These are phyloP conservation scores for Canavalia ensiformis DNA, from an alignment of 306 rosid genomes.

Conservation along the genomic window DNA sequence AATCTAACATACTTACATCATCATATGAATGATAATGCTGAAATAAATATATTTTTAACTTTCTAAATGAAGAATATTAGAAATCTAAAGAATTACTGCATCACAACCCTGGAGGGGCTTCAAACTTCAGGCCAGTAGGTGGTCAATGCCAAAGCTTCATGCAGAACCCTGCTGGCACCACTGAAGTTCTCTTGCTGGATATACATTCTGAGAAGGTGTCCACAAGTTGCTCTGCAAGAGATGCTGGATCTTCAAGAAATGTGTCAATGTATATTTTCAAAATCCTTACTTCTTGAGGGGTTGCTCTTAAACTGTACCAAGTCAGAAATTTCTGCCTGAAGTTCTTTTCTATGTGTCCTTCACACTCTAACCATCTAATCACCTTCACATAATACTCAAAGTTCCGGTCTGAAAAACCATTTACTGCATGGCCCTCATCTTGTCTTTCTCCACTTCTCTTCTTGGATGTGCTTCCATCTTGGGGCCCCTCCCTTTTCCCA, in stretches of 20 bases:
- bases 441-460: conserved; percentile 70
- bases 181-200: conserved; percentile 74
- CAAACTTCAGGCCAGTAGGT: conserved; percentile 19
- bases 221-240: conserved; percentile 94
- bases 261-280: conserved; percentile 85
- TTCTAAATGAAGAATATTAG: conserved; percentile 58
- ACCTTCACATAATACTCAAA: conserved; percentile 91
- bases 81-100: conserved; percentile 67
- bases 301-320: conserved; percentile 95
- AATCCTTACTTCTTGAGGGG: conserved; percentile 74
- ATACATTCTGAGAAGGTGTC: conserved; percentile 90
- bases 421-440: conserved; percentile 60
- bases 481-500: conserved; percentile 72
- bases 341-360: conserved; percentile 91
- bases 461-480: conserved; percentile 81
- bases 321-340: conserved; percentile 96
- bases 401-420: conserved; percentile 63
- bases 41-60: conserved; percentile 54
- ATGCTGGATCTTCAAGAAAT: conserved; percentile 80
- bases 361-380: conserved; percentile 92
- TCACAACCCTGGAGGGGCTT: conserved; percentile 48
- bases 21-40: conserved; percentile 63
- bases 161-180: conserved; percentile 86
- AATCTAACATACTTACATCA: conserved; percentile 56
- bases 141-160: conserved; percentile 94